A percentile compares a stretch with the other conserved stretches of the same genome.
phyloP scores from a whole-genome alignment of 352 stramenopile species.

The Phytophthora melonis region DNA sequence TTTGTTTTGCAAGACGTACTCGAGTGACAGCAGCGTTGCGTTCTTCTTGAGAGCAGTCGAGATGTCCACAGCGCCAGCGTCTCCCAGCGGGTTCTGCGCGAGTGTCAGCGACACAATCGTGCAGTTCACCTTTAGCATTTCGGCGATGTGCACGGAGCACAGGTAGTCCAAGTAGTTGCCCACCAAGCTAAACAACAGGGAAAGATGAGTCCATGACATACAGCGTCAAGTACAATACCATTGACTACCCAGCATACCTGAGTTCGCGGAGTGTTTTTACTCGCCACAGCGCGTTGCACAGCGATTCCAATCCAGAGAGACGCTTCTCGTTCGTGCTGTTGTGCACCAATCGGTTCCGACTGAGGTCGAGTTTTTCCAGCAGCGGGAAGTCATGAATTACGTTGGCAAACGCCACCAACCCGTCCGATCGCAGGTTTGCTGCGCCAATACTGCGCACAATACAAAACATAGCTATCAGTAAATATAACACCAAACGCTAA shows the following conservation, averaged over 20 bases:
- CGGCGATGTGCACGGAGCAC: constrained; percentile 46
- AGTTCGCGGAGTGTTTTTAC: constrained; percentile 51
- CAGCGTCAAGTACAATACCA: too few relatives aligned
- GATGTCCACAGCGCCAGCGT: constrained; percentile 57
- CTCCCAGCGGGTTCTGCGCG: constrained; percentile 53
- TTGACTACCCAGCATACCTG: constrained; percentile 34
- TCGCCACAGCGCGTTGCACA: constrained; percentile 67
- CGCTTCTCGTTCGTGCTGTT: constrained; percentile 72
- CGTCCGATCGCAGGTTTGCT: constrained; percentile 59
- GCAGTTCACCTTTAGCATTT: constrained; percentile 71
- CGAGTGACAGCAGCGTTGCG: constrained; percentile 46
- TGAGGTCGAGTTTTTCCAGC: constrained; percentile 62
- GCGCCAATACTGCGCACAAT: constrained; percentile 38
- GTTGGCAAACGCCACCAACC: constrained; percentile 57
- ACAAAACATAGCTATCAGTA: neutral
- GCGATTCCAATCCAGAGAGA: constrained; percentile 55
- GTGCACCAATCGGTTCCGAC: constrained; percentile 51
- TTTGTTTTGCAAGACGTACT: constrained; percentile 36
- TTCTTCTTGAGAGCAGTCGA: constrained; percentile 66
- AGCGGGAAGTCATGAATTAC: constrained; percentile 45
- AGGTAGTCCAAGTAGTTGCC: constrained; percentile 71
- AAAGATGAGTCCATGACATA: neutral
- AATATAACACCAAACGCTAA: neutral
- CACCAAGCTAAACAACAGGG: constrained; percentile 40
- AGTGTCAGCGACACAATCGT: constrained; percentile 50